These are phyloP conservation scores for Cyclostephanos invisitatus DNA, from an alignment of 108 stramenopile species.

Conservation along the genomic window DNA sequence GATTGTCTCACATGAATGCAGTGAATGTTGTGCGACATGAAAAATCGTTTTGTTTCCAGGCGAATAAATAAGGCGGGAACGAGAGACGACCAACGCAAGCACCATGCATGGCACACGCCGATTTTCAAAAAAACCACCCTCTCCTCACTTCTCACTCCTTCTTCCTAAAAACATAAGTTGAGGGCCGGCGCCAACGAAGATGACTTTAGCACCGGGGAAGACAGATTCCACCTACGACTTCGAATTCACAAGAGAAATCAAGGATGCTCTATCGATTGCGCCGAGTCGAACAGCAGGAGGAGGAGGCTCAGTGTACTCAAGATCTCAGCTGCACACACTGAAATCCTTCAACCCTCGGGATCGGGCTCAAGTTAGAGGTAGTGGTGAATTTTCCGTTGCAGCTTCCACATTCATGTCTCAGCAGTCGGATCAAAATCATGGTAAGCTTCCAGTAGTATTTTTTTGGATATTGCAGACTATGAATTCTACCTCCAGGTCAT, in stretches of 20 bases:
- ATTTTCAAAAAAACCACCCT: too few species aligned
- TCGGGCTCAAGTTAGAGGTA: constrained; percentile 5
- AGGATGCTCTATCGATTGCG: constrained; percentile 19
- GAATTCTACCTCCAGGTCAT: neutral
- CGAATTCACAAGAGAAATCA: constrained; percentile 12
- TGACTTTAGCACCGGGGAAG: neutral
- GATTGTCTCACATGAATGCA: too few species aligned
- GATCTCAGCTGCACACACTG: constrained; percentile 5
- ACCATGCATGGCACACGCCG: too few species aligned
- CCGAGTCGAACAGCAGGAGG: constrained; percentile 1
- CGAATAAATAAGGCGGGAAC: too few species aligned
- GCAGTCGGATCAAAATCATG: neutral
- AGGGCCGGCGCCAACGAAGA: too few species aligned
- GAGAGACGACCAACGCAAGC: too few species aligned
- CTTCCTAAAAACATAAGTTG: too few species aligned
- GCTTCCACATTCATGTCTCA: constrained; percentile 7
- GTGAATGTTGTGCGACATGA: too few species aligned
- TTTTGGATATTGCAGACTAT: neutral
- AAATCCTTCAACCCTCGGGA: constrained; percentile 1
- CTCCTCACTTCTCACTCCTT: too few species aligned
- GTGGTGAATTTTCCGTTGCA: constrained; percentile 12
- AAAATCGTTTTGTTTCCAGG: too few species aligned
- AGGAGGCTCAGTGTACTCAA: constrained; percentile 6
- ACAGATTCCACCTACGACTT: constrained; percentile 15
- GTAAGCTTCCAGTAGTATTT: constrained; percentile 6